These are phyloP conservation scores for Aspergillus leporis DNA, from an alignment of 495 filamentous ascomycete species.

Conservation along the genomic window DNA sequence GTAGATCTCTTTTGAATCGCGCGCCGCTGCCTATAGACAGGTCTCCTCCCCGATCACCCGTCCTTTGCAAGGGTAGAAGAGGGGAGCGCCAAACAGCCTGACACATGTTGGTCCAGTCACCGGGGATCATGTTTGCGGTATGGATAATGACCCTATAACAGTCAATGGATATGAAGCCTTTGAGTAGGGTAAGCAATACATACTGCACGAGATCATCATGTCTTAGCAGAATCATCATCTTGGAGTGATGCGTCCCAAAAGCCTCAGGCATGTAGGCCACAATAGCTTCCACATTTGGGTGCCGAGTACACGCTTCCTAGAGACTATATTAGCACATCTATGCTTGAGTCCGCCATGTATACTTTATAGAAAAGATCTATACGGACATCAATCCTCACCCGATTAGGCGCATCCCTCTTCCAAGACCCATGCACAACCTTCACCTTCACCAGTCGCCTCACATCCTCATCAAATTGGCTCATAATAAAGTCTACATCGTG, in stretches of 20 bases:
- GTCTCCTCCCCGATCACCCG: conserved; percentile 2
- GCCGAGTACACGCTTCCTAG: conserved; percentile 60
- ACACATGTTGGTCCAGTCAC: conserved; percentile 86
- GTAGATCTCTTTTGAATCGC: conserved; percentile 73
- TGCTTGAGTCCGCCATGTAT: neutral
- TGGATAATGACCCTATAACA: conserved; percentile 67
- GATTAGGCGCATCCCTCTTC: conserved; percentile 68
- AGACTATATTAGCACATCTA: conserved; percentile 15
- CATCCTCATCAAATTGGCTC: conserved; percentile 69
- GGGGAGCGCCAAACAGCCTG: conserved; percentile 85
- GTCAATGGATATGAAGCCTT: too few species aligned
- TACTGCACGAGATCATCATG: conserved; percentile 75
- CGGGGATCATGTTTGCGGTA: conserved; percentile 84
- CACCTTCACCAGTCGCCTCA: conserved; percentile 61
- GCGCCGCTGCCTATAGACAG: conserved; percentile 56
- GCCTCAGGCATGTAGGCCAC: conserved; percentile 80
- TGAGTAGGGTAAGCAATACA: conserved; percentile 8
- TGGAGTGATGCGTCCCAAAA: conserved; percentile 86
- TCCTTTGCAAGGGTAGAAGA: conserved; percentile 54
- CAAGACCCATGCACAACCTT: conserved; percentile 87
- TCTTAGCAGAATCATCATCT: conserved; percentile 82
- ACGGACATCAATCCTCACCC: conserved; percentile 61
- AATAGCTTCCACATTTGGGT: conserved; percentile 68
- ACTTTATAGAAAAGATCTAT: neutral
- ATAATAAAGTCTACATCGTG: conserved; percentile 79